phyloP scores from a whole-genome alignment of 148 eudicot species.

The Cornus kousa region DNA sequence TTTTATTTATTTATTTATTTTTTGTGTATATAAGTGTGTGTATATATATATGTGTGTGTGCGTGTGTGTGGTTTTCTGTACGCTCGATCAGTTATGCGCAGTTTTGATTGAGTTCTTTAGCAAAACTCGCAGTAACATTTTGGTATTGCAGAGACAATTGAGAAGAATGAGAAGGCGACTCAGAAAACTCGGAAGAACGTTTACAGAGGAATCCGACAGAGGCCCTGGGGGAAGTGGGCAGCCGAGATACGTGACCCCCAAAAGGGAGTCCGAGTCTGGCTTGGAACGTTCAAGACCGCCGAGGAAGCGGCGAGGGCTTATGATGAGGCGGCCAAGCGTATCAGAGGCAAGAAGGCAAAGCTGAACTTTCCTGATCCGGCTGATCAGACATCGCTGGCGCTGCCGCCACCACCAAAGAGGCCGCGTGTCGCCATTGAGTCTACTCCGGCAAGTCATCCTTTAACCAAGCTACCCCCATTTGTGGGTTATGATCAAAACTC shows the following conservation, averaged over 20 bases:
- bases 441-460: not conserved
- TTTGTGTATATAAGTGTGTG: no score
- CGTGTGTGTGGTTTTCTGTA: no score
- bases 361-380: not conserved
- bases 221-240: slow-evolving; percentile 10
- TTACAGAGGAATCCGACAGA: slow-evolving; percentile 13
- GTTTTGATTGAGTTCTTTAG: not conserved
- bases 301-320: slow-evolving; percentile 14
- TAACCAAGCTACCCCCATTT: not conserved
- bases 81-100: not conserved
- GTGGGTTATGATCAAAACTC: not conserved
- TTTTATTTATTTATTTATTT: no score
- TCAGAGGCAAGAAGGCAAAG: slow-evolving; percentile 15
- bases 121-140: not conserved
- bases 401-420: not conserved
- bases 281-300: slow-evolving; percentile 11
- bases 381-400: not conserved
- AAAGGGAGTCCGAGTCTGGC: slow-evolving; percentile 17
- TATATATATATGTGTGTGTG: no score
- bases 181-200: slow-evolving; percentile 6
- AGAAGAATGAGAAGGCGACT: not conserved
- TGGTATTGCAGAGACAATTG: slow-evolving; percentile 1
- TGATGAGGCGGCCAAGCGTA: not conserved
- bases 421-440: not conserved
- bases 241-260: slow-evolving; percentile 12